phyloP scores from a whole-genome alignment of 352 stramenopile species.

The Pythium phragmiticola region DNA sequence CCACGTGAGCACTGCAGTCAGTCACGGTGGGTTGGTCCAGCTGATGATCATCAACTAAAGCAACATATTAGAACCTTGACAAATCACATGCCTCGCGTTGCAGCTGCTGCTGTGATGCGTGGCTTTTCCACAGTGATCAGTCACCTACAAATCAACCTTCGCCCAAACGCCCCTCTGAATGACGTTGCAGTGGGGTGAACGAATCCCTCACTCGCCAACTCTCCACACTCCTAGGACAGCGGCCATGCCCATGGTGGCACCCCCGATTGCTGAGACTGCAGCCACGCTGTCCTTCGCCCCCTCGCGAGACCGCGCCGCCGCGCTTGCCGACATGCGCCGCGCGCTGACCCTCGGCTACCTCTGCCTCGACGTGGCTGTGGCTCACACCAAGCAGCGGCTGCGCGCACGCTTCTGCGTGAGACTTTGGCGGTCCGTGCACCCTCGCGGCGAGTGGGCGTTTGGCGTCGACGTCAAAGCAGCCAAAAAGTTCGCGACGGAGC shows the following conservation, averaged over 20 bases:
- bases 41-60: too few relatives aligned
- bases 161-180: too few relatives aligned
- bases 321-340: constrained; percentile 54
- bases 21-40: too few relatives aligned
- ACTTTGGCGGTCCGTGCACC: constrained; percentile 25
- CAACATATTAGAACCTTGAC: too few relatives aligned
- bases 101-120: too few relatives aligned
- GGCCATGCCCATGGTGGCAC: neutral
- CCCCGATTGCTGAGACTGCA: neutral
- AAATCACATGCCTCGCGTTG: too few relatives aligned
- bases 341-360: constrained; percentile 54
- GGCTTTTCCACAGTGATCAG: too few relatives aligned
- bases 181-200: too few relatives aligned
- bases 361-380: constrained; percentile 42
- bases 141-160: too few relatives aligned
- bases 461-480: constrained; percentile 41
- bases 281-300: neutral
- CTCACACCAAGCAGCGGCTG: constrained; percentile 45
- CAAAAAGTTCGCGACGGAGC: constrained; percentile 37
- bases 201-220: neutral
- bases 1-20: too few relatives aligned
- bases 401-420: constrained; percentile 57
- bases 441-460: constrained; percentile 31
- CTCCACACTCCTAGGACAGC: neutral
- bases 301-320: constrained; percentile 28